Base-by-base conservation (phyloP, 257 asterid genomes). In the Solanum dulcamara region DNA sequence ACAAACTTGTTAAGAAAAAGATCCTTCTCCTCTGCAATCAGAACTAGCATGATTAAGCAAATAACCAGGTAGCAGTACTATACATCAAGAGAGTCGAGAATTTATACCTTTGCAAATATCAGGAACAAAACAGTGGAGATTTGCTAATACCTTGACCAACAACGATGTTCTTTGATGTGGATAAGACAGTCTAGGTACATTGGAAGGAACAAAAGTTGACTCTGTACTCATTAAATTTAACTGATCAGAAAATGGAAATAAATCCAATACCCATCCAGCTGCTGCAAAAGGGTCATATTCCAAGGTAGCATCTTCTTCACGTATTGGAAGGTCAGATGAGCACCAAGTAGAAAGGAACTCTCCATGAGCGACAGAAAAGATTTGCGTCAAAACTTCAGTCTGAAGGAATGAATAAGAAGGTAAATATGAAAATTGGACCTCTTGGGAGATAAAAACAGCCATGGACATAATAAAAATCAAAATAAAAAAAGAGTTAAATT, bases 101-200 rank as follows among this genome's bases (percentile, higher is more conserved):
- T 17, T 79, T 85, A 90, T 91, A 95, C 99, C 99, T 92, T 90
- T 96, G 89, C 99, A 95, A 64, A 95, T 94, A 81, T 91, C 95
- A 46, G 98, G 98, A 89, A 92, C 97, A 89, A 89, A 94, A 90
- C 99, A 97, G 57, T 97, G 99, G 88, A 97, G 98, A 88, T 97
- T 97, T 86, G 99, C 99, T 35, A 97, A 92, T 87, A 95, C 93
- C 93, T 97, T 97, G 81, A 95, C 95, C 92, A 97, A 88, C 79
- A 97, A 88, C 22, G 99, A 95, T 86, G 98, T 92, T 89, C 98
- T 92, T 87, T 92, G 95, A 87, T 95, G 97, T 42, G 98, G 96
- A 88, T 93, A 97, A 60, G 98, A 91, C 87, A 92, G 93, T 70
- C 90, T 92, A 75, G 97, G 93, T 85, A 90, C 86, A 87, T 93